Conservation (phyloP, 2,329 filamentous ascomycete genomes). For the Phialophora chinensis region DNA sequence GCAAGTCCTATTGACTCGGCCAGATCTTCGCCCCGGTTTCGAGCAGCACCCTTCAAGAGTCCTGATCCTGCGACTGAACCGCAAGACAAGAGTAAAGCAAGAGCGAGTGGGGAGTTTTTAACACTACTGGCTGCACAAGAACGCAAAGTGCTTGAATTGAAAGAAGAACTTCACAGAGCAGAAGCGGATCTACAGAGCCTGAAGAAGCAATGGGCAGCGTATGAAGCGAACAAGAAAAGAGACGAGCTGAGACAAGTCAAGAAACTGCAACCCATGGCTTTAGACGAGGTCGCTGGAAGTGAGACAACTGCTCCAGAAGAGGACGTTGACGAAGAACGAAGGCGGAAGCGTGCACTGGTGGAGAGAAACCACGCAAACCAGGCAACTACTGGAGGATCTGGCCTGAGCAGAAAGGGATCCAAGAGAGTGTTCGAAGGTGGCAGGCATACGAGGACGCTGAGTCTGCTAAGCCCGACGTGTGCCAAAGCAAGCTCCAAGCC, state of each 20-base stretch:
- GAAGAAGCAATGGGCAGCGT: slow-evolving; percentile 81
- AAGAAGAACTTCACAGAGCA: slow-evolving; percentile 84
- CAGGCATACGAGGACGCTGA: slow-evolving; percentile 71
- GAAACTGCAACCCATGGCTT: slow-evolving; percentile 29
- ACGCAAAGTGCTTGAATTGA: slow-evolving; percentile 84
- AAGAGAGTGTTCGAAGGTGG: slow-evolving; percentile 69
- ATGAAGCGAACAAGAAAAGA: slow-evolving; percentile 78
- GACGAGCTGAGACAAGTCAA: slow-evolving; percentile 58
- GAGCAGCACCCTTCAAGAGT: slow-evolving; percentile 23
- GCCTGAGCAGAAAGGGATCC: slow-evolving; percentile 45
- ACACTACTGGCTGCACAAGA: slow-evolving; percentile 92
- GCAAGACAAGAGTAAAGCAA: slow-evolving; percentile 41
- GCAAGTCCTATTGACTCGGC: slow-evolving; percentile 31
- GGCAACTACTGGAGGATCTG: neutral
- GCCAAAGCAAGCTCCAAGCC: slow-evolving; percentile 6
- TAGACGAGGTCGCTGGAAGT: slow-evolving; percentile 29
- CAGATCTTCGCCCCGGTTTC: slow-evolving; percentile 37
- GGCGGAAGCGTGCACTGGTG: slow-evolving; percentile 31
- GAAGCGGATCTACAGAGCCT: slow-evolving; percentile 76
- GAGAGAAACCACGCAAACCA: slow-evolving; percentile 23
- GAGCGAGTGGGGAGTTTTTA: slow-evolving; percentile 72
- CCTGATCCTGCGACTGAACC: slow-evolving; percentile 35
- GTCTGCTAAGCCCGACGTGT: slow-evolving; percentile 66
- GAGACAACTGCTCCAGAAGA: slow-evolving; percentile 12
- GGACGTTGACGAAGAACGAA: slow-evolving; percentile 35